These are phyloP conservation scores for Fusarium equiseti DNA, from an alignment of 2,329 filamentous ascomycete genomes.

Conservation along the genomic window DNA sequence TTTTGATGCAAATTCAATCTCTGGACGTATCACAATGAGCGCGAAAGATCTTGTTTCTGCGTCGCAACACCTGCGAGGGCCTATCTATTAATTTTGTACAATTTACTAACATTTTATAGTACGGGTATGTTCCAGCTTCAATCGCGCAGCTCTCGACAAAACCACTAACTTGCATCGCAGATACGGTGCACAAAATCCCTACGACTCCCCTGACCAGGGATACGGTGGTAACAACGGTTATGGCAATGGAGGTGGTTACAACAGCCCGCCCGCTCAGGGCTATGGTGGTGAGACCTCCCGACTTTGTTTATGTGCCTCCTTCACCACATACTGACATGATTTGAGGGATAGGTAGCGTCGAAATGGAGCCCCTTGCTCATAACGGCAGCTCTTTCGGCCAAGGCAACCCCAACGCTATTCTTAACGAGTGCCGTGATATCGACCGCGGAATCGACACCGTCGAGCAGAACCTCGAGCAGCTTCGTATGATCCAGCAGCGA, in stretches of 20 bases:
- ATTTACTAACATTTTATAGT: slow-evolving; percentile 50
- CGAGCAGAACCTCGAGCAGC: slow-evolving; percentile 76
- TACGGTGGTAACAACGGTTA: slow-evolving; percentile 43
- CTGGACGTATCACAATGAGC: background rate
- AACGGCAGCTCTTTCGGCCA: slow-evolving; percentile 61
- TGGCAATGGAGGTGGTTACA: slow-evolving; percentile 41
- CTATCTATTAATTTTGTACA: background rate
- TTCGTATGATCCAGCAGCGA: slow-evolving; percentile 77
- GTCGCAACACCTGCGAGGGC: background rate
- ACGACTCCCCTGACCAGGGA: slow-evolving; percentile 64
- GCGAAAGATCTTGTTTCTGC: background rate
- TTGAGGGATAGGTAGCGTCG: slow-evolving; percentile 65
- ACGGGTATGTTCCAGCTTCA: slow-evolving; percentile 62
- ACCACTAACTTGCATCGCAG: slow-evolving; percentile 56
- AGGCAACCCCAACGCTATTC: slow-evolving; percentile 77
- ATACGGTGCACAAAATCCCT: slow-evolving; percentile 70
- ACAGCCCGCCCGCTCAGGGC: slow-evolving; percentile 35
- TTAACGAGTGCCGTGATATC: slow-evolving; percentile 87
- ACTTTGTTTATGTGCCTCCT: background rate
- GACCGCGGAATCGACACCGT: slow-evolving; percentile 81
- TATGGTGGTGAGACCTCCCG: slow-evolving; percentile 44
- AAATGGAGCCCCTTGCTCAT: slow-evolving; percentile 76
- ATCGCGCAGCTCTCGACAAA: slow-evolving; percentile 1
- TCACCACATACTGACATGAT: slow-evolving; percentile 33
- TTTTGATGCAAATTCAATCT: slow-evolving; percentile 19